Percentiles rank a stretch among this genome's conserved stretches.
phyloP scores from a whole-genome alignment of 2,329 filamentous ascomycete genomes.

The Neonectria coccinea region DNA sequence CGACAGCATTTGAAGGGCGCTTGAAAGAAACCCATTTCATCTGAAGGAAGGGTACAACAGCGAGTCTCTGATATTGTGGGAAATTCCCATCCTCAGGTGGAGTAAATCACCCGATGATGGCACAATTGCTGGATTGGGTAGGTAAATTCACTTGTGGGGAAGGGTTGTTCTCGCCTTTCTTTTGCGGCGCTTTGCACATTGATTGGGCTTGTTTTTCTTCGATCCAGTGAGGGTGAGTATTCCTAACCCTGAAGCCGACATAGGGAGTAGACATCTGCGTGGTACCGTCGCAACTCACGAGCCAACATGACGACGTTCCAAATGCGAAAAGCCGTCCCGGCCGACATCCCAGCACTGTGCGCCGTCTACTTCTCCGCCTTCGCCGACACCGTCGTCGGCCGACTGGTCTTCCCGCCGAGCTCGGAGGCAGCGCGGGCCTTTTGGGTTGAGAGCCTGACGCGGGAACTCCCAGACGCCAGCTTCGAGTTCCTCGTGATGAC shows the following conservation, averaged over 20 bases:
- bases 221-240: neutral
- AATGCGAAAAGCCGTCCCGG: slow-evolving; percentile 54
- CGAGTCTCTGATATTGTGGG: neutral
- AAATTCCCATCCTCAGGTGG: neutral
- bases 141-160: slow-evolving; percentile 12
- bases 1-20: neutral
- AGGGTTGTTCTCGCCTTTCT: slow-evolving; percentile 1
- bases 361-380: slow-evolving; percentile 62
- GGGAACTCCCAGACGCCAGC: slow-evolving; percentile 55
- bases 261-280: neutral
- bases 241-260: neutral
- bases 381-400: slow-evolving; percentile 50
- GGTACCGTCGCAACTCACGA: neutral
- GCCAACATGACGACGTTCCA: slow-evolving; percentile 39
- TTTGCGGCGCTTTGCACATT: neutral
- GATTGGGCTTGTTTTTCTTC: neutral
- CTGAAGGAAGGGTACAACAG: neutral
- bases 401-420: slow-evolving; percentile 52
- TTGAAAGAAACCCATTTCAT: neutral
- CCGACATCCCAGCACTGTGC: slow-evolving; percentile 56
- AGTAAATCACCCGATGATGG: neutral
- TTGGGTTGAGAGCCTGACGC: slow-evolving; percentile 50
- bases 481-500: slow-evolving; percentile 56
- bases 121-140: slow-evolving; percentile 13
- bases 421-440: slow-evolving; percentile 45